Evolutionary conservation across 164 flowering plant genomes (phyloP), one percentile per base, ranked within the genome.

Genomic region (Buxus sempervirens): DNA sequence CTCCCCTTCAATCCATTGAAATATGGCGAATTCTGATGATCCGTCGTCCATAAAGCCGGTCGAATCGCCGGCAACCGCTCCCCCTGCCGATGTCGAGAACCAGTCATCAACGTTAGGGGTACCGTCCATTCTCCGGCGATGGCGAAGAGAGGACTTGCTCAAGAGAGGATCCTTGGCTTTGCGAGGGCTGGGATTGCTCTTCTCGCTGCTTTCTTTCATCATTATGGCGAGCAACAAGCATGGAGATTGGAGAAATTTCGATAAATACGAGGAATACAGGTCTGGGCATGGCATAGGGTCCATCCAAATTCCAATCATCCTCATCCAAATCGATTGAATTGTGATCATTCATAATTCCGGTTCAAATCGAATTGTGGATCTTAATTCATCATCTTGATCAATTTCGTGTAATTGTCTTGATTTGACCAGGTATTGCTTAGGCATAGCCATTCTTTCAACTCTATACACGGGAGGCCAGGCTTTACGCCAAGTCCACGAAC

Each of bases 391-490:
- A 23, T 19, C 4, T 14, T 26, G 22, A 20, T 45, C n/a, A n/a
- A n/a, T n/a, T n/a, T n/a, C n/a, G n/a, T n/a, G n/a, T n/a, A n/a
- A n/a, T n/a, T n/a, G n/a, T n/a, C n/a, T n/a, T n/a, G n/a, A n/a
- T n/a, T n/a, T n/a, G n/a, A n/a, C n/a, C n/a, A 93, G 98, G 76
- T 93, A 91, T 63, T 57, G 82, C 51, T 67, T 91, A 82, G 90
- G 86, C 0, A 82, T 88, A 24, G 84, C 88, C 1, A 77, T 91
- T 38, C 64, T 94, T 58, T 78, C 97, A 6, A 71, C 80, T 20
- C 53, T 91, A 28, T 91, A 94, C 73, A 79, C 90, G 0, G 86
- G 74, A 27, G 72, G 54, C 1, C 94, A 90, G 72, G 73, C 74
- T 25, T 8, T 72, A n/a, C 72, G 83, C 16, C 86, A 90, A n/a